These are phyloP conservation scores for Leccinum sublutescens DNA, from an alignment of 768 basidiomycete species.

Conservation along the genomic window DNA sequence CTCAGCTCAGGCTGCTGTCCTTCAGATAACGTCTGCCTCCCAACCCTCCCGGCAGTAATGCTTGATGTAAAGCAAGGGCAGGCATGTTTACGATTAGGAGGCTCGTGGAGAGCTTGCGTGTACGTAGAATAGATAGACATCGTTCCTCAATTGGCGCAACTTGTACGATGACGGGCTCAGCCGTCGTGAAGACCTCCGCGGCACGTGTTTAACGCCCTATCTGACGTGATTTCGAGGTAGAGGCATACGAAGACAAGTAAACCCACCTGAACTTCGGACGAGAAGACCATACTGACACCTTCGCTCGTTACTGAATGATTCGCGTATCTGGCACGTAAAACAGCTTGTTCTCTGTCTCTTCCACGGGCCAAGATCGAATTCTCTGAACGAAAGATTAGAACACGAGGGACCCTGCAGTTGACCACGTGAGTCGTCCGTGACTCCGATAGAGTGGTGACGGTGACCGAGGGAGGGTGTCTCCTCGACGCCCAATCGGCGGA, in stretches of 20 bases:
- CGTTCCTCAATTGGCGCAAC: conserved; percentile 10
- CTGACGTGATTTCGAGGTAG: conserved; percentile 16
- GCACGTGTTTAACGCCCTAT: conserved; percentile 20
- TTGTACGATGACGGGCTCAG: conserved; percentile 1
- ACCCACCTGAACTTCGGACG: not conserved
- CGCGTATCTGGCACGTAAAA: conserved; percentile 22
- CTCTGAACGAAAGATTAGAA: conserved; percentile 11
- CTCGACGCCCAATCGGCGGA: not conserved
- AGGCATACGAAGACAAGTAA: not conserved
- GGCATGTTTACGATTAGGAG: not conserved
- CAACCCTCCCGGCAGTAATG: not conserved
- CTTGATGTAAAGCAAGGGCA: not conserved
- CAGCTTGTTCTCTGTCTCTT: not conserved
- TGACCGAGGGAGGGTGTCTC: not conserved
- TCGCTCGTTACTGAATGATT: not conserved
- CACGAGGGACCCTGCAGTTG: conserved; percentile 26
- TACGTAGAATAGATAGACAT: conserved; percentile 19
- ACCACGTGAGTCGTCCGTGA: conserved; percentile 27
- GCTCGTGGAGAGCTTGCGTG: conserved; percentile 5
- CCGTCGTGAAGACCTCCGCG: conserved; percentile 4
- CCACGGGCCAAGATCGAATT: not conserved
- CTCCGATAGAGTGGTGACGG: conserved; percentile 16
- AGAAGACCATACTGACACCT: not conserved
- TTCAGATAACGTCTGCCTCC: not conserved
- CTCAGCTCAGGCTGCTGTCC: conserved; percentile 1